A percentile compares a stretch with the other conserved stretches of the same genome.
Evolutionary conservation across 2,329 filamentous ascomycete species (phyloP).

Genomic region (Lizonia empirigonia): DNA sequence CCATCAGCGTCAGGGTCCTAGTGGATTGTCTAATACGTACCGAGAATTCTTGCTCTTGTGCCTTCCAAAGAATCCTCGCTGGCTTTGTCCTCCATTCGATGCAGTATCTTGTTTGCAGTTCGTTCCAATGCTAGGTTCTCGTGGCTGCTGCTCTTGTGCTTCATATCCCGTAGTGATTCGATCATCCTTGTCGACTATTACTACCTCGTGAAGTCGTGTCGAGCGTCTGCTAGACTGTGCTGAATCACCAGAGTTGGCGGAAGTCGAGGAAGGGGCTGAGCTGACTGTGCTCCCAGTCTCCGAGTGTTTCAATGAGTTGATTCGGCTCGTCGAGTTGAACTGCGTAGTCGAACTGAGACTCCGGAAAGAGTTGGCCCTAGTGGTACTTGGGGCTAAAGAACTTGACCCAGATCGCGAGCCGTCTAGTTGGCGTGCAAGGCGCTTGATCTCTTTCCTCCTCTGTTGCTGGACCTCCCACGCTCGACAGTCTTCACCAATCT

Average conservation of each 20-base stretch:
- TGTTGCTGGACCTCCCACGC: constrained; percentile 8
- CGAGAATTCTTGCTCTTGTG: constrained; percentile 40
- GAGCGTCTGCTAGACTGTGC: constrained; percentile 15
- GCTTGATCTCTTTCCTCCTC: constrained; percentile 11
- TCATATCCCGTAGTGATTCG: constrained; percentile 44
- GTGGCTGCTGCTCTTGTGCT: constrained; percentile 41
- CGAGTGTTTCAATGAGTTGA: constrained; percentile 11
- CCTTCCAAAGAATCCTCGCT: constrained; percentile 43
- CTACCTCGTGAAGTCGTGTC: constrained; percentile 16
- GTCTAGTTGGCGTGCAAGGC: constrained; percentile 27
- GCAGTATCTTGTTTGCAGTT: constrained; percentile 40
- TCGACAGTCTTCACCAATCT: constrained; percentile 6
- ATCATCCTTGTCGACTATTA: constrained; percentile 32
- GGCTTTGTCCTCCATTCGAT: constrained; percentile 44
- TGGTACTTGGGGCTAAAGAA: constrained; percentile 18
- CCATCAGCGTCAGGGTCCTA: background rate
- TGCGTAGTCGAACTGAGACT: background rate
- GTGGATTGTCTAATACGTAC: constrained; percentile 14
- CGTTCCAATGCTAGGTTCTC: constrained; percentile 37
- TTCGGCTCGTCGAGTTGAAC: background rate
- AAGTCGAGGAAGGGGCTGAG: constrained; percentile 15
- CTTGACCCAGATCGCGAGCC: constrained; percentile 28
- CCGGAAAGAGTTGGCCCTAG: constrained; percentile 19
- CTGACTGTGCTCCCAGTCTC: constrained; percentile 16
- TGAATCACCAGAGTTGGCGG: constrained; percentile 13